These are phyloP conservation scores for Stachybotrys echinatus DNA, from an alignment of 2,329 filamentous ascomycete species.

Conservation along the genomic window DNA sequence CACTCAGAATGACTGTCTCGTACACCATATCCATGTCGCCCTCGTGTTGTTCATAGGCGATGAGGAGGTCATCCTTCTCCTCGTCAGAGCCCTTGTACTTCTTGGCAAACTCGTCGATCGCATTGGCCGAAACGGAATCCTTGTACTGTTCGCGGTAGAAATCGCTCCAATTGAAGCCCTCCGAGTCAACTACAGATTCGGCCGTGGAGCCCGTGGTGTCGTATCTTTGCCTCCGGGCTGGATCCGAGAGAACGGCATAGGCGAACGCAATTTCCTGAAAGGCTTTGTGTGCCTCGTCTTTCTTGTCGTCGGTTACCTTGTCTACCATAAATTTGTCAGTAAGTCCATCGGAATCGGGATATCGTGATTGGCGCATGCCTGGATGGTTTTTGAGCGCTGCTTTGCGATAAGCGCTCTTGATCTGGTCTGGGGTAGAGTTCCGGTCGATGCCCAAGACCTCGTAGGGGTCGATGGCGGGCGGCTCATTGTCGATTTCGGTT, in stretches of 20 bases:
- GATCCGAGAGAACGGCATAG: constrained; percentile 86
- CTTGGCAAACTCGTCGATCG: constrained; percentile 69
- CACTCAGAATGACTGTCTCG: constrained; percentile 78
- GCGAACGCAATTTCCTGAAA: constrained; percentile 94
- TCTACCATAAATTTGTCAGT: constrained; percentile 52
- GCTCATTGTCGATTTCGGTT: constrained; percentile 50
- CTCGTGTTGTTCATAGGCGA: constrained; percentile 65
- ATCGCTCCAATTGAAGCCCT: constrained; percentile 83
- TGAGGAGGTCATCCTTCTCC: constrained; percentile 72
- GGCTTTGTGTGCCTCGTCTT: constrained; percentile 66
- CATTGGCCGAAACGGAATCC: constrained; percentile 67
- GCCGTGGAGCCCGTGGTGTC: constrained; percentile 86
- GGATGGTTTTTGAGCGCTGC: constrained; percentile 83
- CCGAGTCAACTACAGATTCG: constrained; percentile 70
- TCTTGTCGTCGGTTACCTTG: constrained; percentile 66
- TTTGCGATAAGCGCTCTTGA: constrained; percentile 90
- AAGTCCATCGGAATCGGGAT: background rate
- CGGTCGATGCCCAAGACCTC: constrained; percentile 67
- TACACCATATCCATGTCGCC: constrained; percentile 77
- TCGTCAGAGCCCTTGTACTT: constrained; percentile 84
- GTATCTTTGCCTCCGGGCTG: constrained; percentile 75
- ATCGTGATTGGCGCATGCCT: constrained; percentile 42
- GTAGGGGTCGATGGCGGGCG: constrained; percentile 70
- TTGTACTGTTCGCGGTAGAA: constrained; percentile 85
- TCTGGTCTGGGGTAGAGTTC: constrained; percentile 67